Base-by-base conservation (phyloP, 176 grass and related monocot genomes). In the Oryza brachyantha region DNA sequence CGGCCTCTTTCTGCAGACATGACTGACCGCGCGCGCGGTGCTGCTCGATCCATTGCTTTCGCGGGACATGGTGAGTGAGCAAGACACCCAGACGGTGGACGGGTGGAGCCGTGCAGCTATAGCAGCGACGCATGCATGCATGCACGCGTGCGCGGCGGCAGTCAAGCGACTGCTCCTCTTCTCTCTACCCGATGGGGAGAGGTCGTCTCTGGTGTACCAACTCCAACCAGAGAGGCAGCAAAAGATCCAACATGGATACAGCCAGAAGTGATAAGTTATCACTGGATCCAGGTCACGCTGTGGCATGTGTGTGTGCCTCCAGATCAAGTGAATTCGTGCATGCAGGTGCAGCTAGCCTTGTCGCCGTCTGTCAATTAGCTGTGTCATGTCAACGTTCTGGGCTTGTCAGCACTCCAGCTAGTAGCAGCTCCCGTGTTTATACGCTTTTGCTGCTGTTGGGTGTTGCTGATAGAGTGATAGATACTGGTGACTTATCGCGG, bases 191-290 rank as follows among this genome's bases (percentile, higher is more conserved):
- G 38, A 1, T 57, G 2, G 21, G 52, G 52, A 55, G 50, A 57
- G 52, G 21, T 10, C 52, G 52, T 57, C 19, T 21, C 46, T 8
- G 17, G 13, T 13, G 37, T 38, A 38, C 3, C 14, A 13, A 28
- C 24, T 19, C 37, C 65, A 12, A 8, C 31, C 17, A 22, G 61
- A 29, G 19, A 29, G 68, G 36, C 5, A 22, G 25, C 27, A 2
- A 83, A 46, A 77, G 13, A 73, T 25, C 7, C 7, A 13, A 13
- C 48, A 3, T 2, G 29, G 14, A 41, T 19, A 25, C 8, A 21
- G 50, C 80, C 86, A 84, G 74, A 84, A 79, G 75, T 79, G 86
- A 88, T 88, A 88, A 69, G 81, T 42, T 88, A 79, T 88, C 86
- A 73, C 39, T 35, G 75, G 80, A 84, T 63, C 24, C 84, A 86